Base-by-base conservation (phyloP, 169 alveolate species). In the Eimeria acervulina region DNA sequence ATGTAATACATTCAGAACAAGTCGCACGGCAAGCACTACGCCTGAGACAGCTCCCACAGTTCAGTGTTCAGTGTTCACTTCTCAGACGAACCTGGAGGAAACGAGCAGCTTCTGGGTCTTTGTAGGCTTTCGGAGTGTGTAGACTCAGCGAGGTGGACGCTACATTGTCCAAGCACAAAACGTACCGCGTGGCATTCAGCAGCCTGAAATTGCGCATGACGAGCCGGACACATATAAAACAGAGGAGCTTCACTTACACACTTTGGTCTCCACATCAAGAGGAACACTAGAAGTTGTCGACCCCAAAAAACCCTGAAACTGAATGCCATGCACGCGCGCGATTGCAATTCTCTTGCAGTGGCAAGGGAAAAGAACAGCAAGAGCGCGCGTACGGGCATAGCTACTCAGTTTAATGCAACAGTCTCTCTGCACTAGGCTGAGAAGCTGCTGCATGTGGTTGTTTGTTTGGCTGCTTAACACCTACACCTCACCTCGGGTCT, bases 61-160 rank as follows among this genome's bases (percentile, higher is more conserved):
- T 21, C 38, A n/a, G n/a, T n/a, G n/a, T n/a, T n/a, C 38, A 66
- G 33, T 66, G 10, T 28, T 23, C 76, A 66, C 31, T 66, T 23
- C 76, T 23, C 42, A 47, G 70, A 44, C 90, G 40, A n/a, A 81
- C 90, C 70, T 42, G 72, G 33, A 81, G 4, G 42, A 81, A 81
- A 19, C 90, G 66, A 40, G 70, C 31, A 15, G 90, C 90, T n/a
- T 81, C 90, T 12, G 90, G 72, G 70, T 81, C 90, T 42, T 81
- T 81, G 90, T 81, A 81, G 10, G 72, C 72, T 36, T 81, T 81
- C 28, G 90, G 90, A 10, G 90, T 81, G 90, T 81, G 90, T 26
- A 81, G 72, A 23, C 61, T 81, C 42, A 81, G 44, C 33, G 90
- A 26, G 90, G 23, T 42, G 31, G 90, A 42, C 23, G 90, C 90